Percentiles rank a stretch among this genome's conserved stretches.
These are phyloP conservation scores for Pestalotiopsis sp. DNA, from an alignment of 2,329 filamentous ascomycete genomes.

Conservation along the genomic window DNA sequence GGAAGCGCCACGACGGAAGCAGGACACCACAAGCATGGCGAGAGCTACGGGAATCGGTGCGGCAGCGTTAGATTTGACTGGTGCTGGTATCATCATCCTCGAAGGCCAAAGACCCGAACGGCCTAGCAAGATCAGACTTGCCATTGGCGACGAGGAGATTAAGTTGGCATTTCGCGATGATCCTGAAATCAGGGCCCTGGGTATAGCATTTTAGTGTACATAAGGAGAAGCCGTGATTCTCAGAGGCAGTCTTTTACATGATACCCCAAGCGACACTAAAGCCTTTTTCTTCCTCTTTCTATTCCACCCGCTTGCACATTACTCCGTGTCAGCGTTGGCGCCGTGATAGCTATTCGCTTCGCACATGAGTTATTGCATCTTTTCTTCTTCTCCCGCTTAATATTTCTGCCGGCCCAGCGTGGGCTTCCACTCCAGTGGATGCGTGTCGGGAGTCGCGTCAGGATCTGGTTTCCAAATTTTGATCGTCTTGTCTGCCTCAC, in stretches of 20 bases:
- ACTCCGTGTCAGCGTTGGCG: neutral
- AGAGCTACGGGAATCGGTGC: slow-evolving; percentile 53
- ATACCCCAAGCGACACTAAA: slow-evolving; percentile 14
- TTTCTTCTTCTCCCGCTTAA: slow-evolving; percentile 37
- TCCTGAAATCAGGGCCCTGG: slow-evolving; percentile 79
- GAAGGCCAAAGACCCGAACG: slow-evolving; percentile 82
- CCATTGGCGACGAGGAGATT: slow-evolving; percentile 89
- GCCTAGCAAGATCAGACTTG: slow-evolving; percentile 82
- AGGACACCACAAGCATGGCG: slow-evolving; percentile 19
- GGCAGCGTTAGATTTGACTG: slow-evolving; percentile 81
- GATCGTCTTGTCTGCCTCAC: slow-evolving; percentile 97
- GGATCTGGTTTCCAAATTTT: slow-evolving; percentile 98
- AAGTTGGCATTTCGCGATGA: slow-evolving; percentile 87
- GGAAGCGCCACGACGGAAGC: slow-evolving; percentile 22
- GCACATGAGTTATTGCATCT: neutral
- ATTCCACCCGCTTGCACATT: neutral
- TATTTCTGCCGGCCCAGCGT: slow-evolving; percentile 77
- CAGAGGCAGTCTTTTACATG: slow-evolving; percentile 9
- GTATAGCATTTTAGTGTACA: slow-evolving; percentile 50
- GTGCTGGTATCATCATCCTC: slow-evolving; percentile 84
- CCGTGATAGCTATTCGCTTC: neutral
- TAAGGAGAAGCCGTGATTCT: slow-evolving; percentile 13
- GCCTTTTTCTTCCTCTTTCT: neutral
- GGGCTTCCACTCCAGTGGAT: slow-evolving; percentile 92
- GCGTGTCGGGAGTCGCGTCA: slow-evolving; percentile 84